Conservation (phyloP, 352 stramenopile genomes). For the Elongisporangium senticosum region DNA sequence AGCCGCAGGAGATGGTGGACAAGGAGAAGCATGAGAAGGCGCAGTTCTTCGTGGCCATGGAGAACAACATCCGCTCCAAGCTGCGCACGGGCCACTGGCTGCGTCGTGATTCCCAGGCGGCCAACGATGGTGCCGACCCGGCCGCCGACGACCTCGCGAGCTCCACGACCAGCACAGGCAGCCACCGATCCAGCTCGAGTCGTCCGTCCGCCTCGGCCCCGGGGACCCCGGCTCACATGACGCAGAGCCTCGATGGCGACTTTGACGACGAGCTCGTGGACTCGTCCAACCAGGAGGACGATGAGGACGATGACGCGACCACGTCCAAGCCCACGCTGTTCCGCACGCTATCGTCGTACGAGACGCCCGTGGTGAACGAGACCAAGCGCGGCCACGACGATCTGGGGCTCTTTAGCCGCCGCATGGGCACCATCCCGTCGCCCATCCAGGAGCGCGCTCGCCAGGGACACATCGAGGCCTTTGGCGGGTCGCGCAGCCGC, state of each 20-base stretch:
- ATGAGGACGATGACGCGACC: slow-evolving; percentile 16
- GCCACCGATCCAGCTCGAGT: slow-evolving; percentile 17
- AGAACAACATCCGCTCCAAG: slow-evolving; percentile 93
- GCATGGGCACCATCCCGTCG: slow-evolving; percentile 33
- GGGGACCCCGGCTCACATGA: slow-evolving; percentile 16
- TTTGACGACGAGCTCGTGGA: slow-evolving; percentile 18
- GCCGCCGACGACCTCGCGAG: slow-evolving; percentile 21
- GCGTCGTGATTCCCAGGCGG: slow-evolving; percentile 3
- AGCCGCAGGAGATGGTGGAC: slow-evolving; percentile 75
- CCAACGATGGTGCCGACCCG: slow-evolving; percentile 20
- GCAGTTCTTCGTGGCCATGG: slow-evolving; percentile 95
- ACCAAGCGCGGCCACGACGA: slow-evolving; percentile 24
- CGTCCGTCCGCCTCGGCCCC: slow-evolving; percentile 6
- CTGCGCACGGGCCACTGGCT: slow-evolving; percentile 60
- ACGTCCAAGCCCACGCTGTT: slow-evolving; percentile 56
- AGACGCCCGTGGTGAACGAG: slow-evolving; percentile 63
- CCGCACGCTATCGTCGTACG: slow-evolving; percentile 72
- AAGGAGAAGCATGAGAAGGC: slow-evolving; percentile 76
- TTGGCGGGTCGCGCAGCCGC: background rate
- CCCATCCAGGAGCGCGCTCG: slow-evolving; percentile 69
- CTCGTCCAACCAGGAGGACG: slow-evolving; percentile 6
- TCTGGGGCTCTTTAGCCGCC: slow-evolving; percentile 7
- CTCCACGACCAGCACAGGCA: slow-evolving; percentile 31
- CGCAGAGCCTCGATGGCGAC: slow-evolving; percentile 27
- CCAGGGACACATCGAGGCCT: slow-evolving; percentile 17